Evolutionary conservation across 1,284 basidiomycete species (phyloP), one percentile per base, ranked within the genome.

Genomic region (Amylostereum chailletii): DNA sequence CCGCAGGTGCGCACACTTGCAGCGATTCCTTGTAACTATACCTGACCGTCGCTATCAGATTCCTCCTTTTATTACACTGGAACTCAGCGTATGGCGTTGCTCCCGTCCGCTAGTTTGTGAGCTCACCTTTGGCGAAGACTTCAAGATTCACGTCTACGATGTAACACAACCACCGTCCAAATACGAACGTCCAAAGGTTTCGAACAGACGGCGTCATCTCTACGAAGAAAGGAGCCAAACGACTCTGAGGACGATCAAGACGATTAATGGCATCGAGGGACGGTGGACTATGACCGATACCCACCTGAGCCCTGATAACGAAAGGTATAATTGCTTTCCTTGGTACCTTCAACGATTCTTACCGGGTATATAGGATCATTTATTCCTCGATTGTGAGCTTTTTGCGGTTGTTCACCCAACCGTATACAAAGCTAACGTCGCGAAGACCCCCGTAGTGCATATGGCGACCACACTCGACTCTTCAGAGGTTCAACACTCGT

Each of bases 261-360:
- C 79, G 0, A 87, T 95, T 46, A 75, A 82, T 60, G 94, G 90
- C 1, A 69, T 77, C 47, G 72, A 79, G 34, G 87, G 87, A 5
- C 71, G 79, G 34, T 96, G 94, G 94, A 95, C 94, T 0, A 87
- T 96, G 49, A 95, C 94, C 2, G 95, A 99, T 66, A 93, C 92
- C 9, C 92, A 97, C 65, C 71, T 96, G 7, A 92, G 89, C 53
- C 88, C 88, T 3, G 86, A 94, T 62, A 98, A 96, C 53, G 82
- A 94, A 66, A 85, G 88, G 91, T 83, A 58, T 53, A 62, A 7
- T 27, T 5, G 10, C 6, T 6, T n/a, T 10, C 42, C 4, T 19
- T 41, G 30, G 26, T 26, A 3, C 19, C 2, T 19, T 29, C 2
- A 9, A 5, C 19, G 3, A 26, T 40, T 36, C 8, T 4, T 40